A percentile compares a stretch with the other conserved stretches of the same genome.
Conservation (phyloP, 2,329 filamentous ascomycete genomes). For the Tolypocladium inflatum region DNA sequence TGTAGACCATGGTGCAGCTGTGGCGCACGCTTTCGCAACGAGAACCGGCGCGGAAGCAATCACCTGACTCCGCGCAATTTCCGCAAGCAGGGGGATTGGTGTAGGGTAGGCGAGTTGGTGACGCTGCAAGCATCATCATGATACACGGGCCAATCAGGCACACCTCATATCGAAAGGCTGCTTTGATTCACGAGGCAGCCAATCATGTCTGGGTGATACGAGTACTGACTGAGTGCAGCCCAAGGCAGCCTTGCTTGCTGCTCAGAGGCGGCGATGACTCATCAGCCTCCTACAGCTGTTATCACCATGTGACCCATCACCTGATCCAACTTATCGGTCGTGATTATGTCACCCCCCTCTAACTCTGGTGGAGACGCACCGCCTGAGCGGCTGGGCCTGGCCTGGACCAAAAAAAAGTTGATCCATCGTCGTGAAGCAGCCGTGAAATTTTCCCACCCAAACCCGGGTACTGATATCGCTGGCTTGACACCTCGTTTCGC, state of each 20-base stretch:
- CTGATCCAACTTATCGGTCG: conserved; percentile 7
- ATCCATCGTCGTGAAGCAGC: conserved; percentile 13
- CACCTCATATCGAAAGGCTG: not conserved
- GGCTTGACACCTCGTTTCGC: not conserved
- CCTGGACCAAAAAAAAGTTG: conserved; percentile 22
- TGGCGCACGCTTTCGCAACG: not conserved
- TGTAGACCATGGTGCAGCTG: not conserved
- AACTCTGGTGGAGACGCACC: not conserved
- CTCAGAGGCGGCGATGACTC: not conserved
- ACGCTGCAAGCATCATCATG: not conserved
- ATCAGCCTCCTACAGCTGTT: not conserved
- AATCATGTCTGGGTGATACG: not conserved
- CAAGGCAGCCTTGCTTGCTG: too few relatives aligned
- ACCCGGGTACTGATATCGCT: conserved; percentile 12
- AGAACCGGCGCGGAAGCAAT: not conserved
- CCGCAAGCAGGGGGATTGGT: not conserved
- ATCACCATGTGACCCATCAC: conserved; percentile 10
- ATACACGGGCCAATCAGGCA: not conserved
- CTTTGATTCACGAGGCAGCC: not conserved
- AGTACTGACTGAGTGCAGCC: too few relatives aligned
- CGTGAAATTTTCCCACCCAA: conserved; percentile 24
- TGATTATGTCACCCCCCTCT: conserved; percentile 13
- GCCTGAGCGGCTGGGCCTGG: not conserved
- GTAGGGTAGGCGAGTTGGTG: not conserved
- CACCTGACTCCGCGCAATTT: not conserved